Evolutionary conservation across 768 basidiomycete species (phyloP), one percentile per base, ranked within the genome.

Genomic region (Tricholoma sp.): DNA sequence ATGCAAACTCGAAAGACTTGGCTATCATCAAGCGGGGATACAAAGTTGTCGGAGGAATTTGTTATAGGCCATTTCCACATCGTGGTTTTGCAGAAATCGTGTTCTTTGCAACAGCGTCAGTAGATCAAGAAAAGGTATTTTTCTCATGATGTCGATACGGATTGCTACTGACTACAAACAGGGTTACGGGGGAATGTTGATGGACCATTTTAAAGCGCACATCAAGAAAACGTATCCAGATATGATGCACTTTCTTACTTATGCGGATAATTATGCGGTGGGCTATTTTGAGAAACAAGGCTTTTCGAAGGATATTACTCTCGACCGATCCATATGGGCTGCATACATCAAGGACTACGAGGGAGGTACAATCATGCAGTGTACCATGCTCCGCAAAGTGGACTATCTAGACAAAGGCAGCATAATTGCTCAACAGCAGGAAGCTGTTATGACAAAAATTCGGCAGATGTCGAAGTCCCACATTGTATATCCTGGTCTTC

Each of bases 281-380:
- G 96, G 97, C 3, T 99, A 98, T 72, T 98, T 99, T 78, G 94
- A 94, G 70, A 99, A 98, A 69, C 97, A 98, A 75, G 97, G 97
- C 0, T 99, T 99, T 71, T 91, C 93, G 6, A 98, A 98, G 70
- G 95, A 98, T 56, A 96, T 99, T 59, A 88, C 89, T 0, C 80
- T 97, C n/a, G 88, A 88, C 58, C 82, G 95, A 44, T 84, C 89
- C 1, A 79, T 88, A 7, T 99, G 97, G 97, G 95, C 96, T 0
- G 97, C 95, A 10, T 98, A 99, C 70, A 98, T 99, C 84, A 99
- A 98, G 70, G 97, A 99, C 69, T 99, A 99, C 71, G 97, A 99
- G 70, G 96, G 96, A 39, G 95, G 93, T 15, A 99, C 96, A 45
- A 94, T 98, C 74, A 98, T 99, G 95, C 92, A 95, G 70, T 99